Base-by-base conservation (phyloP, 2,329 filamentous ascomycete genomes). In the Penicillium sp. region DNA sequence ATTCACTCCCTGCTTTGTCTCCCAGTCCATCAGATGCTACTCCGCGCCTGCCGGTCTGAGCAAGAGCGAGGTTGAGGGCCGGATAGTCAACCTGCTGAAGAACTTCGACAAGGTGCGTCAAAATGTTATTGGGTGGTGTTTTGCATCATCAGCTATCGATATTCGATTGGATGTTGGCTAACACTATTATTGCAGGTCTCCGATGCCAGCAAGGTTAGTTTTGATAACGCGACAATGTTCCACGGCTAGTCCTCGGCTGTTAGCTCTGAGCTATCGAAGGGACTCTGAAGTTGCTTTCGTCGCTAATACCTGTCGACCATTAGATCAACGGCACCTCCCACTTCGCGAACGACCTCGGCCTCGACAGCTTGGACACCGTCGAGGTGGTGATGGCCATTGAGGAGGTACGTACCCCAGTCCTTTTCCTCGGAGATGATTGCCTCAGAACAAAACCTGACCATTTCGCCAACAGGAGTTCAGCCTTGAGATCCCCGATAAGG, bases 371-470 rank as follows among this genome's bases (percentile, higher is more conserved):
- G 74, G 93, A 98, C 74, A 96, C 93, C 57, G 93, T 98, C 58
- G 93, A 98, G 81, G 93, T 98, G 61, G 93, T 98, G 66, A 98
- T 98, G 93, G 93, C 93, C 61, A 97, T 98, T 76, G 93, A 98
- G 82, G 93, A 98, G 85, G 87, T 90, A 75, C 58, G 63, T 48
- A 41, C 35, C 25, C 28, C 1, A 35, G 32, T 40, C 38, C 45
- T 57, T 50, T 53, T 31, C 44, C 48, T 56, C 45, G 53, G 42
- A 28, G 49, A 49, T 54, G 12, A 44, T 41, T 42, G 18, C n/a
- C 27, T 2, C 24, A 41, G 9, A 37, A 52, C 57, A 31, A 47
- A 52, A 45, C 47, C 53, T 60, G 44, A 59, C 44, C 51, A 52
- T 39, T 47, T 20, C 23, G 46, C 29, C 41, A 53, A 65, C 64